Percentiles rank a stretch among this genome's conserved stretches.
These are phyloP conservation scores for Clitocybe nebularis DNA, from an alignment of 1,284 basidiomycete species.

Conservation along the genomic window DNA sequence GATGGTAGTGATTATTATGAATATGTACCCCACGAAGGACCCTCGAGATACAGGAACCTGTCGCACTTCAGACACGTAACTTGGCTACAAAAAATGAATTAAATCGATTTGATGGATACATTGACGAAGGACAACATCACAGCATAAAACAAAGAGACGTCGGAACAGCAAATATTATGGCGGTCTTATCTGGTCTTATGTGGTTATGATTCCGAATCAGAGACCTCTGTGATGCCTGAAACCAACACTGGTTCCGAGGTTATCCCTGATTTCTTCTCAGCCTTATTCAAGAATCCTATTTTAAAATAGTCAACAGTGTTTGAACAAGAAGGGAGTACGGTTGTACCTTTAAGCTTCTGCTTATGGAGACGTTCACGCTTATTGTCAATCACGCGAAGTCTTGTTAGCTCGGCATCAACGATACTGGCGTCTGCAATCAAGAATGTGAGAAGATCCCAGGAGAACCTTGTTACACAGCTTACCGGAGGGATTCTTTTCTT, in stretches of 20 bases:
- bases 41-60: no score
- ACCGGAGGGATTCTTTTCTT: slow-evolving; percentile 60
- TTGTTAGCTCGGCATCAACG: slow-evolving; percentile 57
- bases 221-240: no score
- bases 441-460: not conserved
- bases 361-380: slow-evolving; percentile 61
- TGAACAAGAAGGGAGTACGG: not conserved
- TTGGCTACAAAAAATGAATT: no score
- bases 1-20: not conserved
- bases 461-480: slow-evolving; percentile 3
- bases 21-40: not conserved
- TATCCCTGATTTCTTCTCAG: slow-evolving; percentile 18
- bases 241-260: no score
- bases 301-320: not conserved
- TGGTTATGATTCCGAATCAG: no score
- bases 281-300: slow-evolving; percentile 27
- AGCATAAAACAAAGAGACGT: no score
- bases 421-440: slow-evolving; percentile 45
- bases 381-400: slow-evolving; percentile 57
- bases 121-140: no score
- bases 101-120: no score
- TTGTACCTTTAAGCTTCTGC: slow-evolving; percentile 71
- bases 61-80: no score
- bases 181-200: no score
- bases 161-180: no score